Percentiles rank a stretch among this genome's conserved stretches.
These are phyloP conservation scores for Glycine soja DNA, from an alignment of 306 rosid genomes.

Conservation along the genomic window DNA sequence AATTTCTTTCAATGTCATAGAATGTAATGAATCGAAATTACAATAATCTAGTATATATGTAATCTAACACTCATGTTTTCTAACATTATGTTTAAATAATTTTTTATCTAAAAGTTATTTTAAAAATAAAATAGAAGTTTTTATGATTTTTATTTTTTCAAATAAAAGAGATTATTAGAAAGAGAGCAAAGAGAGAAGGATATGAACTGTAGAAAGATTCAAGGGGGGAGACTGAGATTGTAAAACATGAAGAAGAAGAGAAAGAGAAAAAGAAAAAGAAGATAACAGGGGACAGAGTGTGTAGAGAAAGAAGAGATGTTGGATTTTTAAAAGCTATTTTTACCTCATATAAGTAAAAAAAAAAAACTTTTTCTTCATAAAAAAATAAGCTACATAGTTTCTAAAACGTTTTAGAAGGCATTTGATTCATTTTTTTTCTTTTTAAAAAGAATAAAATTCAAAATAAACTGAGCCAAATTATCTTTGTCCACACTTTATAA, in stretches of 20 bases:
- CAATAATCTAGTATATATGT: too few relatives aligned
- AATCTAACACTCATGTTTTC: too few relatives aligned
- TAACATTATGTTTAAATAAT: neutral
- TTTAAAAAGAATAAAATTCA: neutral
- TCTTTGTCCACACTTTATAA: neutral
- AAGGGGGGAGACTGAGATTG: neutral
- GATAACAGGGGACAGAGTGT: too few relatives aligned
- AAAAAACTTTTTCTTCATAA: neutral
- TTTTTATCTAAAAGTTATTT: neutral
- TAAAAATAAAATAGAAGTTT: neutral
- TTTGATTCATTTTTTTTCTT: neutral
- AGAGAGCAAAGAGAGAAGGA: neutral
- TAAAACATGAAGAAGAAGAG: neutral
- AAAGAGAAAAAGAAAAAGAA: too few relatives aligned
- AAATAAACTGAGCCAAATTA: neutral
- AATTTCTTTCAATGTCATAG: too few relatives aligned
- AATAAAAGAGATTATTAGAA: too few relatives aligned
- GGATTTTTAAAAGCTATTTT: too few relatives aligned
- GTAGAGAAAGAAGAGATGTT: too few relatives aligned
- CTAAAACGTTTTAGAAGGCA: neutral
- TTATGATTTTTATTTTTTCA: too few relatives aligned
- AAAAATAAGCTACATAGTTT: neutral
- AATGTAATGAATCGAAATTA: too few relatives aligned
- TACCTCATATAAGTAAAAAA: too few relatives aligned
- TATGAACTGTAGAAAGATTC: too few relatives aligned